phyloP scores from a whole-genome alignment of 768 basidiomycete species.

The Lactifluus pinguis region DNA sequence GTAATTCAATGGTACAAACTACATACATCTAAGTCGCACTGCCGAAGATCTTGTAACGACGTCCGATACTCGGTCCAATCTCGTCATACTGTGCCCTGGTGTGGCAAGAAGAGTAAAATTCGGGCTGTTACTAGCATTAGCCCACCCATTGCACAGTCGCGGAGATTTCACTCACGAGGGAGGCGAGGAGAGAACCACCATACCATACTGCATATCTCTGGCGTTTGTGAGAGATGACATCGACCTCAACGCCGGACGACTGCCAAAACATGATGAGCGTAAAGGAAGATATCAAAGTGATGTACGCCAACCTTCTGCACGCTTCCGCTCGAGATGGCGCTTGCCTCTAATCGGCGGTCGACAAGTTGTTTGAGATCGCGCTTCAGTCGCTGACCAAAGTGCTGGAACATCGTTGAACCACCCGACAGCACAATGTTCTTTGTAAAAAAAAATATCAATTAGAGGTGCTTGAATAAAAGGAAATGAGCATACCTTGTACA shows the following conservation, averaged over 20 bases:
- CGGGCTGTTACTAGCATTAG: constrained; percentile 46
- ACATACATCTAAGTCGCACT: constrained; percentile 53
- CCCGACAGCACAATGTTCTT: constrained; percentile 97
- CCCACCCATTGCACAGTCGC: background rate
- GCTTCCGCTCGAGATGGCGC: constrained; percentile 65
- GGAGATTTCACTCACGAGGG: constrained; percentile 51
- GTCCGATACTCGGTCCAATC: constrained; percentile 84
- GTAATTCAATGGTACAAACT: constrained; percentile 15
- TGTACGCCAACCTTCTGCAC: constrained; percentile 51
- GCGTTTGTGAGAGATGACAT: constrained; percentile 96
- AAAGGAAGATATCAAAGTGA: background rate
- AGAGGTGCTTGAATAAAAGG: background rate
- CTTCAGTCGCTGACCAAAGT: constrained; percentile 95
- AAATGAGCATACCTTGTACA: constrained; percentile 69
- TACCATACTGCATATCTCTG: constrained; percentile 98
- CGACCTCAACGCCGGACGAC: constrained; percentile 96
- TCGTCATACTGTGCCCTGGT: constrained; percentile 93
- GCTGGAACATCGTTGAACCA: constrained; percentile 98
- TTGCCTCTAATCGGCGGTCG: constrained; percentile 77
- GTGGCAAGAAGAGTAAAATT: constrained; percentile 92
- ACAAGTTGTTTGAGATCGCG: constrained; percentile 92
- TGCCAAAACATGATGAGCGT: constrained; percentile 25
- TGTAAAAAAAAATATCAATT: background rate
- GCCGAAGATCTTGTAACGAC: constrained; percentile 90
- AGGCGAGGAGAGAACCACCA: constrained; percentile 90